phyloP scores from a whole-genome alignment of 805 yeast species.

The Barnettozyma populi region DNA sequence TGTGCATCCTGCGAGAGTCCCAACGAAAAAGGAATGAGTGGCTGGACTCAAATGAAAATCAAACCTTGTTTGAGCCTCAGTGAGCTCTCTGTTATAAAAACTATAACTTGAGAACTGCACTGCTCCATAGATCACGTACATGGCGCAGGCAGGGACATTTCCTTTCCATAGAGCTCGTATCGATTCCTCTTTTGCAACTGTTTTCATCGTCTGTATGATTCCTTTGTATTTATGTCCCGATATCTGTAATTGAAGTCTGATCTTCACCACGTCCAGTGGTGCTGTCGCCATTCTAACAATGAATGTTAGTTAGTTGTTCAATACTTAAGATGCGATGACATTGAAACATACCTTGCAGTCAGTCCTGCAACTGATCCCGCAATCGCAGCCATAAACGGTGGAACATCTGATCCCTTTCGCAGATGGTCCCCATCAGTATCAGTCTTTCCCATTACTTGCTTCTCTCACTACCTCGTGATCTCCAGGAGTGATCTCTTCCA shows the following conservation, averaged over 20 bases:
- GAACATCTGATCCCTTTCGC: constrained; percentile 36
- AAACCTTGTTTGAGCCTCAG: constrained; percentile 24
- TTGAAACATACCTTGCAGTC: constrained; percentile 26
- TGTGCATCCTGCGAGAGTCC: constrained; percentile 69
- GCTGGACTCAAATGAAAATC: constrained; percentile 19
- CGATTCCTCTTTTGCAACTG: constrained; percentile 60
- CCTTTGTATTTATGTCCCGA: constrained; percentile 30
- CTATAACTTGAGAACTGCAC: constrained; percentile 76
- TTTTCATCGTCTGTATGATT: constrained; percentile 31
- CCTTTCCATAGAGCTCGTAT: constrained; percentile 88
- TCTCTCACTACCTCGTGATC: no score
- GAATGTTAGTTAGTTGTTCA: background rate
- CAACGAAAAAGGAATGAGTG: constrained; percentile 46
- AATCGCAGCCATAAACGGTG: constrained; percentile 34
- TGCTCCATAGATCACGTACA: constrained; percentile 84
- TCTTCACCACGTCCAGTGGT: constrained; percentile 75
- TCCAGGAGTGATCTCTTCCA: no score
- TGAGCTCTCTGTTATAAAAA: constrained; percentile 41
- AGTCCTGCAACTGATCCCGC: constrained; percentile 47
- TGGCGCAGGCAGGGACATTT: constrained; percentile 81
- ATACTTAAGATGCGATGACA: background rate
- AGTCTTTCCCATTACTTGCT: no score
- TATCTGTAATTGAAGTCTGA: constrained; percentile 61
- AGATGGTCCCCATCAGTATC: constrained; percentile 33
- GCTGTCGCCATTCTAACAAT: constrained; percentile 53